These are phyloP conservation scores for Phytophthora kernoviae DNA, from an alignment of 352 stramenopile genomes.

Conservation along the genomic window DNA sequence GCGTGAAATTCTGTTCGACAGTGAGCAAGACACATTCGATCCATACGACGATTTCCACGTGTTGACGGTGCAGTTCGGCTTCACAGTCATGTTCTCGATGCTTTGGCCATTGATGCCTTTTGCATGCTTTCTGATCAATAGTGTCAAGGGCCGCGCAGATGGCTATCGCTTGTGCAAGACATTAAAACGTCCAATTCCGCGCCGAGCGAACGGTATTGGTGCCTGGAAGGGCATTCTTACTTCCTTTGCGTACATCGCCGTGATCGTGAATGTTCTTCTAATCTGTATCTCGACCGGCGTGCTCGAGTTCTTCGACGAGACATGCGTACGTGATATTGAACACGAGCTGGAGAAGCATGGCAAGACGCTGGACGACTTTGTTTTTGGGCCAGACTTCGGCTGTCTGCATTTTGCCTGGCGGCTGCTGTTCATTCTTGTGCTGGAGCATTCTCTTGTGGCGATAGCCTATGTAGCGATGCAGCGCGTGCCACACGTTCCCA, in stretches of 20 bases:
- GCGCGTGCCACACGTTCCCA: conserved; percentile 52
- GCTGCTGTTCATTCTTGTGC: conserved; percentile 56
- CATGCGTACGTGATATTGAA: conserved; percentile 58
- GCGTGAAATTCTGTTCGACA: conserved; percentile 74
- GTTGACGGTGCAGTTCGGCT: conserved; percentile 71
- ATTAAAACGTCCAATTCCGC: conserved; percentile 71
- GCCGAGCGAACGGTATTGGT: conserved; percentile 75
- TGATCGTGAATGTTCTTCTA: conserved; percentile 74
- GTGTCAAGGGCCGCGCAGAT: conserved; percentile 67
- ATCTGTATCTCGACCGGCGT: conserved; percentile 77
- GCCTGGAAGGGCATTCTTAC: conserved; percentile 68
- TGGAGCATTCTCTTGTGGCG: conserved; percentile 62
- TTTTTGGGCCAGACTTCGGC: conserved; percentile 66
- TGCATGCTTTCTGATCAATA: conserved; percentile 76
- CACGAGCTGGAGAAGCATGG: conserved; percentile 62
- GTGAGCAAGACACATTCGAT: conserved; percentile 73
- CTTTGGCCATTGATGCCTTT: conserved; percentile 80
- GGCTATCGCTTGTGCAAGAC: conserved; percentile 74
- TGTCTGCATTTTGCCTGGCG: conserved; percentile 68
- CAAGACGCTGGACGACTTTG: conserved; percentile 71
- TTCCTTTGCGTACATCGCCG: conserved; percentile 62
- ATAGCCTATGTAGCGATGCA: conserved; percentile 62
- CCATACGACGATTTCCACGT: conserved; percentile 81
- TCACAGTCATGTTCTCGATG: conserved; percentile 85
- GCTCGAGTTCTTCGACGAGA: conserved; percentile 70